phyloP scores from a whole-genome alignment of 2,329 filamentous ascomycete genomes.

The Aspergillus awamori region DNA sequence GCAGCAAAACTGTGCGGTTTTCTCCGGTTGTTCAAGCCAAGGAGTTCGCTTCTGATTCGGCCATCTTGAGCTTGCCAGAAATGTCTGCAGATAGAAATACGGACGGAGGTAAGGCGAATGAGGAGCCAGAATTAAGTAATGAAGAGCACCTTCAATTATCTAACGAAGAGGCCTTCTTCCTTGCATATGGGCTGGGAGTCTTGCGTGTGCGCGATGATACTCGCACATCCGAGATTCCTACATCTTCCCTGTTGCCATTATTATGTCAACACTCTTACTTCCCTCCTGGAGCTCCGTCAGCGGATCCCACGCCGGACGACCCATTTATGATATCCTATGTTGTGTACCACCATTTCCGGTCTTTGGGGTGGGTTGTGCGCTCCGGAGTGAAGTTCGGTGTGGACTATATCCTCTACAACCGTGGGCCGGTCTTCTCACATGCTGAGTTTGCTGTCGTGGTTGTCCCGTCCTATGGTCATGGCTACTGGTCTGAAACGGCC shows the following conservation, averaged over 20 bases:
- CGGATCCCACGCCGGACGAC: conserved; percentile 70
- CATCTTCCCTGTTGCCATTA: conserved; percentile 63
- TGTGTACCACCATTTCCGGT: conserved; percentile 94
- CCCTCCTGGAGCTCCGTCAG: conserved; percentile 54
- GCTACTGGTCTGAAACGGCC: conserved; percentile 65
- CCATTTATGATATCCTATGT: conserved; percentile 83
- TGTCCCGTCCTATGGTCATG: conserved; percentile 75
- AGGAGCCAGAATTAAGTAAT: conserved; percentile 44
- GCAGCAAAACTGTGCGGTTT: conserved; percentile 68
- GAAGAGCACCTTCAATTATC: conserved; percentile 91
- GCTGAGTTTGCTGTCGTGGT: conserved; percentile 90
- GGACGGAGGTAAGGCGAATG: conserved; percentile 21
- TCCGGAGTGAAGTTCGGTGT: conserved; percentile 92
- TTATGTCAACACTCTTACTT: conserved; percentile 73
- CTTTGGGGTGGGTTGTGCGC: conserved; percentile 90
- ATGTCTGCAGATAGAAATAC: conserved; percentile 15
- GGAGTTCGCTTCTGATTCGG: conserved; percentile 52
- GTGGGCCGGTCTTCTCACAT: conserved; percentile 91
- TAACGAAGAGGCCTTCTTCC: conserved; percentile 88
- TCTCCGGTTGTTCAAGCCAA: conserved; percentile 68
- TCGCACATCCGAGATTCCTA: conserved; percentile 49
- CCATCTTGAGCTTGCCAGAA: conserved; percentile 19
- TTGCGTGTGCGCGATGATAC: conserved; percentile 60
- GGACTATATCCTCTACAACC: conserved; percentile 91
- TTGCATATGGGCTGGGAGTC: conserved; percentile 77